A percentile compares a stretch with the other conserved stretches of the same genome.
Evolutionary conservation across 306 rosid genomes (phyloP).

Genomic region (Alnus glutinosa): DNA sequence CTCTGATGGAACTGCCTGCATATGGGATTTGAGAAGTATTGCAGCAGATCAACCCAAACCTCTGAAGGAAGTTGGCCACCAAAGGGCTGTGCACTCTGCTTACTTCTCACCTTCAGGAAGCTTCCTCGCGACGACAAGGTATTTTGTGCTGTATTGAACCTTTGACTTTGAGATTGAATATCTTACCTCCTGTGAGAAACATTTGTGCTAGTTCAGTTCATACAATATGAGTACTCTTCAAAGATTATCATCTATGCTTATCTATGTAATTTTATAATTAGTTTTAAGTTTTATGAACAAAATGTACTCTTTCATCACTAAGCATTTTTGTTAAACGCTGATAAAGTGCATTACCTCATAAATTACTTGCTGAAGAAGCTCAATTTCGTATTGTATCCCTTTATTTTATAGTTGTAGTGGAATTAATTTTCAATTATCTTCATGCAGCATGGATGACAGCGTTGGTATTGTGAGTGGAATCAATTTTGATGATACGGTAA

Average conservation of each 20-base stretch:
- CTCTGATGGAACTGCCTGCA: constrained; percentile 78
- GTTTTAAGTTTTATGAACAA: neutral
- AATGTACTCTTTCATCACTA: neutral
- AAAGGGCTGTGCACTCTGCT: constrained; percentile 76
- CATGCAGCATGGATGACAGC: constrained; percentile 59
- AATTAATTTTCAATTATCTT: constrained; percentile 20
- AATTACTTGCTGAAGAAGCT: neutral
- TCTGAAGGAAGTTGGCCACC: constrained; percentile 54
- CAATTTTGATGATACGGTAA: constrained; percentile 48
- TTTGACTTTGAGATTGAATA: neutral
- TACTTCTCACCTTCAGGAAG: constrained; percentile 88
- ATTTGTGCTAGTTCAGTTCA: neutral
- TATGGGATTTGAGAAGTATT: constrained; percentile 83
- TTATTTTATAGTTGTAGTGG: neutral
- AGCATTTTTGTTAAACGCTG: neutral
- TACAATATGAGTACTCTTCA: neutral
- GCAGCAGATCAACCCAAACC: constrained; percentile 39
- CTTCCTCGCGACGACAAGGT: constrained; percentile 84
- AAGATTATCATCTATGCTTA: neutral
- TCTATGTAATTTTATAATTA: neutral
- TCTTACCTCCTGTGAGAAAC: neutral
- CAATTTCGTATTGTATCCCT: neutral
- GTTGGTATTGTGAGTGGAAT: constrained; percentile 68
- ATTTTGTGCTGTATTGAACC: constrained; percentile 7
- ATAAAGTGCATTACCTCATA: neutral